phyloP scores from a whole-genome alignment of 208 protist genomes.

The Trypanosoma theileri region DNA sequence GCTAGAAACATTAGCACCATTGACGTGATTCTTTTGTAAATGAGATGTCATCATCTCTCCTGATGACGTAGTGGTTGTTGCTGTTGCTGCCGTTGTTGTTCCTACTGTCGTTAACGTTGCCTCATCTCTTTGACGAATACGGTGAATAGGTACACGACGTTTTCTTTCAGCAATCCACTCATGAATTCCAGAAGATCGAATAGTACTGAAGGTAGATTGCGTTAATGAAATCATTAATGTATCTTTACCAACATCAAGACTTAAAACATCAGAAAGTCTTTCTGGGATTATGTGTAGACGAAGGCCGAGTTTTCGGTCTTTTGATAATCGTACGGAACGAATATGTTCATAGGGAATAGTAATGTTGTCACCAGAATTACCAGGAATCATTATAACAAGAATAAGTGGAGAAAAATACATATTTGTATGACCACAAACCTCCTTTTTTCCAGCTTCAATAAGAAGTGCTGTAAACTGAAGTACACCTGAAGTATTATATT shows the following conservation, averaged over 20 bases:
- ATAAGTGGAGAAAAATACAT: constrained; percentile 82
- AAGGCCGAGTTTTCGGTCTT: constrained; percentile 67
- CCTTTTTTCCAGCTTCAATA: constrained; percentile 50
- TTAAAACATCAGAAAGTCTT: constrained; percentile 63
- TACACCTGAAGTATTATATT: constrained; percentile 33
- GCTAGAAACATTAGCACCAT: not conserved
- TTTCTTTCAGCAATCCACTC: constrained; percentile 83
- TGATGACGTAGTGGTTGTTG: not conserved
- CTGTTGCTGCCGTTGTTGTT: not conserved
- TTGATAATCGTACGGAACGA: constrained; percentile 77
- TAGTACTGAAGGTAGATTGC: constrained; percentile 52
- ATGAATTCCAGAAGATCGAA: constrained; percentile 59
- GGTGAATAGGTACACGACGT: constrained; percentile 41
- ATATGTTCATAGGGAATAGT: constrained; percentile 88
- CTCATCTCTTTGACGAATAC: constrained; percentile 18
- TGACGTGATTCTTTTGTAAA: not conserved
- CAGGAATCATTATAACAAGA: constrained; percentile 66
- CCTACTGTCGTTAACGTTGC: not conserved
- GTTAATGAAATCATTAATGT: constrained; percentile 72
- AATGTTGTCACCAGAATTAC: constrained; percentile 59
- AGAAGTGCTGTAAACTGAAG: constrained; percentile 54
- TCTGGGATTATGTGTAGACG: constrained; percentile 66
- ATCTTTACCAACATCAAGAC: constrained; percentile 35
- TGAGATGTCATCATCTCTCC: not conserved
- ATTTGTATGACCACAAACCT: constrained; percentile 65